Percentiles rank a stretch among this genome's conserved stretches.
Evolutionary conservation across 768 basidiomycete genomes (phyloP).

Genomic region (Arthromyces matolae): DNA sequence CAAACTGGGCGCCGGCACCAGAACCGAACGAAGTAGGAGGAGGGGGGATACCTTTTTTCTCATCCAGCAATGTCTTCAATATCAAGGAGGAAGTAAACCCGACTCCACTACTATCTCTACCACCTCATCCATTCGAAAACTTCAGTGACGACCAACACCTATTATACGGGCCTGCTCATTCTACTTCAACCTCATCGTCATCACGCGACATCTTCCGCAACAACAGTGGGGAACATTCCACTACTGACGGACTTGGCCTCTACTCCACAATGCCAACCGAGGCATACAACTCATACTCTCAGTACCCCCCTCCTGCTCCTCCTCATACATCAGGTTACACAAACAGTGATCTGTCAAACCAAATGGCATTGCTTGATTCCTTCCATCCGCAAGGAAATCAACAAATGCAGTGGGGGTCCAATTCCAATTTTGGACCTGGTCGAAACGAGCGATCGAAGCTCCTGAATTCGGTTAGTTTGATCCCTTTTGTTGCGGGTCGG

Average conservation of each 20-base stretch:
- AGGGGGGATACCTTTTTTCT: constrained; percentile 16
- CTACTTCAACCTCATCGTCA: not conserved
- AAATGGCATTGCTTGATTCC: constrained; percentile 30
- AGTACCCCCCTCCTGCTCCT: too few relatives aligned
- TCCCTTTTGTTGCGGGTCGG: constrained; percentile 16
- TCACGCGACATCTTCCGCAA: constrained; percentile 8
- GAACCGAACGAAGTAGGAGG: constrained; percentile 14
- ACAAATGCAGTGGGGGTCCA: constrained; percentile 31
- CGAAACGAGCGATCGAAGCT: constrained; percentile 29
- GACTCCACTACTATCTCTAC: constrained; percentile 21
- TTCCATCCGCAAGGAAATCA: constrained; percentile 24
- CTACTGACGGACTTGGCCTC: constrained; percentile 9
- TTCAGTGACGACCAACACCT: constrained; percentile 28
- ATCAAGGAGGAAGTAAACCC: constrained; percentile 20
- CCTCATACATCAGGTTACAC: constrained; percentile 24
- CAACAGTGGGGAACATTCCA: constrained; percentile 5
- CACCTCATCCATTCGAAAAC: constrained; percentile 29
- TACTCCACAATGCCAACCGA: constrained; percentile 18
- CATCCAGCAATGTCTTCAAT: constrained; percentile 15
- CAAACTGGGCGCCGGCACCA: constrained; percentile 20
- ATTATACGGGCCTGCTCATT: constrained; percentile 14
- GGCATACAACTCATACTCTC: constrained; percentile 24
- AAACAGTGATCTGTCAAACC: constrained; percentile 27
- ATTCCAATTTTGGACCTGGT: constrained; percentile 22
- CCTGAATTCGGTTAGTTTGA: constrained; percentile 24